Base-by-base conservation (phyloP, 768 basidiomycete genomes). In the Galerina marginata region DNA sequence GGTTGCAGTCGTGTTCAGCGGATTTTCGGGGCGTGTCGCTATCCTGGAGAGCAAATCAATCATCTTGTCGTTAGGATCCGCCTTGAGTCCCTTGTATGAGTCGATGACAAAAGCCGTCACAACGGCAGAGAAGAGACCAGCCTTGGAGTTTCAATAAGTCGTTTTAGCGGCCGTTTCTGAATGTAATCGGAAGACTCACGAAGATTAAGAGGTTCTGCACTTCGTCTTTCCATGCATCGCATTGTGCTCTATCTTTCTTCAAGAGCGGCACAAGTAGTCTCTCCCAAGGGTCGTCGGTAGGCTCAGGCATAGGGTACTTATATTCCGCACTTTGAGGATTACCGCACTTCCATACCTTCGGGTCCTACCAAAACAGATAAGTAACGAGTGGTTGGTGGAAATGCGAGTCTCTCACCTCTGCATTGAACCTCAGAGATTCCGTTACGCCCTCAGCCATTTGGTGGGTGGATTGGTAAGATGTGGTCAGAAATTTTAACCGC, bases 111-210 rank as follows among this genome's bases (percentile, higher is more conserved):
- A 61, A 1, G 54, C 65, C 2, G 70, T 69, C 7, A 67, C 62
- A 5, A 69, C 63, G 2, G 68, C 66, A 5, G 70, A 71, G 49
- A 69, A 71, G 12, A 71, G 64, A 45, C 59, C 59, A 54, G 70
- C 66, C 70, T 71, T 16, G 36, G 42, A 40, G 12, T n/a, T 12
- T 49, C 29, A n/a, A 37, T 23, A n/a, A 43, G 26, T 44, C 9
- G 20, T n/a, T 33, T 25, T 16, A 16, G 9, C 16, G 5, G 16
- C 6, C 14, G 6, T 33, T 33, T 33, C 7, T 20, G 12, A 14
- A 15, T 9, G 9, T 46, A 53, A 15, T 23, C 9, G 43, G 9
- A 3, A 6, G 50, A 43, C 69, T 39, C 39, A 70, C 69, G 43
- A 70, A 70, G 36, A 70, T 67, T 9, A 70, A 49, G 11, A 67